These are phyloP conservation scores for Paecilomyces niveus DNA, from an alignment of 2,329 filamentous ascomycete species.

Conservation along the genomic window DNA sequence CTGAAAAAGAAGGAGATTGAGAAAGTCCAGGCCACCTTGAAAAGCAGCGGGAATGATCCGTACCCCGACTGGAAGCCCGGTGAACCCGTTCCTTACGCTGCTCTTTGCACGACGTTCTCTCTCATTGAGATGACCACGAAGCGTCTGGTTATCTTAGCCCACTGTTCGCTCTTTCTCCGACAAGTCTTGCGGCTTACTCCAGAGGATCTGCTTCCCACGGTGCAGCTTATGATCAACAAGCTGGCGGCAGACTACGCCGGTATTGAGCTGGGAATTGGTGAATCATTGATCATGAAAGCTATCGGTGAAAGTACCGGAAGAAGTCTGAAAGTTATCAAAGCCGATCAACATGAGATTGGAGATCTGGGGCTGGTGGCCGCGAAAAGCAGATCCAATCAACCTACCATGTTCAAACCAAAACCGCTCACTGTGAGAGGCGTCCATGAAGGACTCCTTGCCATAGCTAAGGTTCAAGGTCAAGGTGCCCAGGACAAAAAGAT, in stretches of 20 bases:
- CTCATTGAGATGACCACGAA: conserved; percentile 93
- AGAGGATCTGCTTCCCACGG: conserved; percentile 75
- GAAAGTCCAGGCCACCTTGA: conserved; percentile 71
- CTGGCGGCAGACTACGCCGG: conserved; percentile 93
- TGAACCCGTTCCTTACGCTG: conserved; percentile 85
- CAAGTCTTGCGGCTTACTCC: conserved; percentile 93
- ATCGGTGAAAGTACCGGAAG: conserved; percentile 92
- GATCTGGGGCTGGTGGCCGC: conserved; percentile 91
- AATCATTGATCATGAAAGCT: conserved; percentile 97
- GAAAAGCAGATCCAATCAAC: conserved; percentile 90
- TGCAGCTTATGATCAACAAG: conserved; percentile 96
- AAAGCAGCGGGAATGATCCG: conserved; percentile 63
- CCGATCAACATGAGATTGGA: conserved; percentile 92
- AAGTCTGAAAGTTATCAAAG: conserved; percentile 81
- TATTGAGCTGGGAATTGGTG: conserved; percentile 95
- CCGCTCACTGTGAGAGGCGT: conserved; percentile 79
- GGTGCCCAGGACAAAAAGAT: conserved; percentile 88
- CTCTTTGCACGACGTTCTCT: conserved; percentile 89
- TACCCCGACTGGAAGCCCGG: conserved; percentile 93
- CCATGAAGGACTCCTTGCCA: conserved; percentile 77
- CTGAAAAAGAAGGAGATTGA: conserved; percentile 67
- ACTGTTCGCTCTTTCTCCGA: conserved; percentile 83
- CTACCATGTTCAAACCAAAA: conserved; percentile 98
- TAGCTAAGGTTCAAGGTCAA: conserved; percentile 79
- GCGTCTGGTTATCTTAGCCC: conserved; percentile 75